phyloP scores from a whole-genome alignment of 345 rosid genomes.

The Citrus reticulata region DNA sequence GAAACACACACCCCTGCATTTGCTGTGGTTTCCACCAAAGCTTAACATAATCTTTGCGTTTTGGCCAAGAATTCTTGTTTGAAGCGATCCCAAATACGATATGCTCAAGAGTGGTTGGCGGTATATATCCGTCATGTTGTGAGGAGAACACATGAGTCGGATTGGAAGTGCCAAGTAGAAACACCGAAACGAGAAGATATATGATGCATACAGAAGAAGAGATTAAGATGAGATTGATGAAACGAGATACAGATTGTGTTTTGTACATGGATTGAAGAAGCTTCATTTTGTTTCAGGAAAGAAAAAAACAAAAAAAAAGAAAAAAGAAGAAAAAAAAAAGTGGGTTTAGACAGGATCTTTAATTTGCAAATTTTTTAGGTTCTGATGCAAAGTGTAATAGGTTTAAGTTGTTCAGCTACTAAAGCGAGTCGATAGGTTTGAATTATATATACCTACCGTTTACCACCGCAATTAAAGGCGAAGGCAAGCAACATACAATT shows the following conservation, averaged over 20 bases:
- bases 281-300: slow-evolving; percentile 31
- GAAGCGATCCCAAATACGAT: slow-evolving; percentile 74
- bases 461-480: slow-evolving; percentile 7
- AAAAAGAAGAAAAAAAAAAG: background rate
- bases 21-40: slow-evolving; percentile 67
- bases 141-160: slow-evolving; percentile 17
- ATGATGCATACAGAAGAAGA: slow-evolving; percentile 37
- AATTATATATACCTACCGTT: background rate
- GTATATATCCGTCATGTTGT: slow-evolving; percentile 19
- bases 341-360: background rate
- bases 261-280: slow-evolving; percentile 26
- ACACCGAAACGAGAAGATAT: slow-evolving; percentile 43
- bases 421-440: background rate
- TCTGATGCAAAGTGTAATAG: background rate
- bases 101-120: slow-evolving; percentile 45
- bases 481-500: background rate
- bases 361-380: background rate
- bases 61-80: slow-evolving; percentile 46
- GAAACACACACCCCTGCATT: slow-evolving; percentile 77
- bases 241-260: slow-evolving; percentile 29
- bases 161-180: slow-evolving; percentile 37
- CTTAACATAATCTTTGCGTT: slow-evolving; percentile 52
- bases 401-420: slow-evolving; percentile 3
- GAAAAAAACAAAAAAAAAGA: background rate
- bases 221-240: slow-evolving; percentile 33